Evolutionary conservation across 2,329 filamentous ascomycete species (phyloP), one percentile per base, ranked within the genome.

Genomic region (Leptographium radiaticola): DNA sequence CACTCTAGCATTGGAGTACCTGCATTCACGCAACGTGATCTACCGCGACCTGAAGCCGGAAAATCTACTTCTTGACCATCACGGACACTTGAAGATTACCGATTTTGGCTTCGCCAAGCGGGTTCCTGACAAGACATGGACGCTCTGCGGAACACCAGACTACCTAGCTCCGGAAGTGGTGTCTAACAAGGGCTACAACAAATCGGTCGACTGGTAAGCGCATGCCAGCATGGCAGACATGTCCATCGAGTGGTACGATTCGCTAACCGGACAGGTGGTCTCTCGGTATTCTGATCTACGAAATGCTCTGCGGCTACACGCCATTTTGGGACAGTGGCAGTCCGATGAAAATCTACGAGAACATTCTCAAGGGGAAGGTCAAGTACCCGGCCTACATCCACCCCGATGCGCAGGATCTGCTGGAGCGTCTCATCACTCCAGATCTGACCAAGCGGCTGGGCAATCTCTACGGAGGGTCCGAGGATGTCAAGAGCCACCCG

Each of bases 151-250:
- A 57, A 98, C 93, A 13, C 93, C 93, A 8, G 93, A 98, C 70
- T 98, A 98, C 67, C 80, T 98, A 39, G 93, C 93, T 0, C 93
- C 93, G 0, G 93, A 98, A 71, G 93, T 98, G 15, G 93, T 98
- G n/a, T 90, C 89, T 56, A 96, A 91, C 68, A 97, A 97, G 72
- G 93, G 93, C 52, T 98, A 98, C 75, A 98, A 98, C 75, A 98
- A 97, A 70, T 96, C 91, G 43, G 93, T 98, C 18, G 93, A 98
- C 68, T 98, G 93, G 93, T 96, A 25, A 11, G 52, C 52, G 33
- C 9, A 25, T 20, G 16, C n/a, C 16, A 6, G 34, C 18, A 40
- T 44, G n/a, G n/a, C 11, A 18, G 9, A 12, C 18, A 44, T 11
- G 25, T 25, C 42, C 2, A 2, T 6, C 6, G 6, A 20, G 5